These are phyloP conservation scores for Hypholoma sublateritium DNA, from an alignment of 768 basidiomycete genomes.

Conservation along the genomic window DNA sequence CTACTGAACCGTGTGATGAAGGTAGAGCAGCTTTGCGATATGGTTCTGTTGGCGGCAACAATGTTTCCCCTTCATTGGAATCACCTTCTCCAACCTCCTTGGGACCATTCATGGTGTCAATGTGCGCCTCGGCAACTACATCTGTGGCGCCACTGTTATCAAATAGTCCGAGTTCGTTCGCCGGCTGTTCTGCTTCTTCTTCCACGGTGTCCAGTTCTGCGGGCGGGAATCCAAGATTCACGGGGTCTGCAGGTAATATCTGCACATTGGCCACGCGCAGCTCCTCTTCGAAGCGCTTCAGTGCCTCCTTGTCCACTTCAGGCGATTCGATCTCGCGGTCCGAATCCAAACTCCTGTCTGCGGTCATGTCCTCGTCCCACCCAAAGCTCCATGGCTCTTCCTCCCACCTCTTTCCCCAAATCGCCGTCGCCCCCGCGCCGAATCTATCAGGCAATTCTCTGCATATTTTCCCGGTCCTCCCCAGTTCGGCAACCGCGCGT, in stretches of 20 bases:
- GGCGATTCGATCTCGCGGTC: not conserved
- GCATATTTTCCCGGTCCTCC: slow-evolving; percentile 20
- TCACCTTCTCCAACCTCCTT: too few relatives aligned
- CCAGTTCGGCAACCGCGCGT: slow-evolving; percentile 44
- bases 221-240: slow-evolving; percentile 9
- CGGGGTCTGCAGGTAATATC: slow-evolving; percentile 14
- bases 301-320: slow-evolving; percentile 7
- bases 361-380: not conserved
- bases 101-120: not conserved
- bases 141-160: too few relatives aligned
- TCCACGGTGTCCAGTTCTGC: not conserved
- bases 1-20: too few relatives aligned
- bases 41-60: too few relatives aligned
- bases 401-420: slow-evolving; percentile 20
- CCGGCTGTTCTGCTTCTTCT: not conserved
- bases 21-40: too few relatives aligned
- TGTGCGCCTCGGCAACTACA: too few relatives aligned
- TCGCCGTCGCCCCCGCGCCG: slow-evolving; percentile 13
- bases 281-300: slow-evolving; percentile 37
- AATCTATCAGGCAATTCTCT: slow-evolving; percentile 41
- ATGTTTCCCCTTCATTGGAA: too few relatives aligned
- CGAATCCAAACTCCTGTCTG: not conserved
- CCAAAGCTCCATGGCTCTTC: slow-evolving; percentile 9
- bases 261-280: slow-evolving; percentile 35
- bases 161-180: not conserved